Evolutionary conservation across 768 basidiomycete genomes (phyloP), one percentile per base, ranked within the genome.

Genomic region (Mycena venus): DNA sequence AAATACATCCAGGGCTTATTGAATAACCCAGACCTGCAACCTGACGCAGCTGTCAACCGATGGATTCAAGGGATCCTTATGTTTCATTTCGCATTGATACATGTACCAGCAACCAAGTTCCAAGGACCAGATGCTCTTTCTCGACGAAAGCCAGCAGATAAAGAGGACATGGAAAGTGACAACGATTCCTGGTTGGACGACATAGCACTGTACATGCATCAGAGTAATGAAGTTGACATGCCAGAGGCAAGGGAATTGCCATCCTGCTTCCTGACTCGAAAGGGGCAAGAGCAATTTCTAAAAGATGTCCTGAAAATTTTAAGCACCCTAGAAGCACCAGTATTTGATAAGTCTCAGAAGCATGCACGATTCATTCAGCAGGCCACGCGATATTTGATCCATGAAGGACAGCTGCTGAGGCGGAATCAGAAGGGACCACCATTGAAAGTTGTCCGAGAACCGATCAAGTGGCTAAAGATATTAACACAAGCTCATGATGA

Each of bases 351-450:
- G 0, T 27, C 60, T 7, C 44, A 67, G 15, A 42, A 62, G 34
- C 55, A 60, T 1, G 8, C 53, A 2, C 56, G 66, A 6, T 79
- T 79, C 29, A n/a, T 78, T 2, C 53, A 55, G 4, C 68, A 69
- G 49, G 62, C 70, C 15, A 51, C 59, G 1, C 31, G 72, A 55
- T 81, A 69, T 65, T 74, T 79, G 34, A 23, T 77, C 2, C 27
- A 70, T 4, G 38, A 75, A 1, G 68, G 65, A 4, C 53, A 71
- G 21, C 25, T 82, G 19, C 76, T 47, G 14, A 75, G 72, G 49
- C 40, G 69, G 19, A 70, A 75, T 29, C 29, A 31, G 2, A 23
- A 49, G 11, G 51, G 68, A n/a, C n/a, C n/a, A n/a, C n/a, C n/a
- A n/a, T n/a, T n/a, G n/a, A n/a, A n/a, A n/a, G n/a, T n/a, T n/a